Base-by-base conservation (phyloP, 306 rosid genomes). In the Lathyrus aphaca region DNA sequence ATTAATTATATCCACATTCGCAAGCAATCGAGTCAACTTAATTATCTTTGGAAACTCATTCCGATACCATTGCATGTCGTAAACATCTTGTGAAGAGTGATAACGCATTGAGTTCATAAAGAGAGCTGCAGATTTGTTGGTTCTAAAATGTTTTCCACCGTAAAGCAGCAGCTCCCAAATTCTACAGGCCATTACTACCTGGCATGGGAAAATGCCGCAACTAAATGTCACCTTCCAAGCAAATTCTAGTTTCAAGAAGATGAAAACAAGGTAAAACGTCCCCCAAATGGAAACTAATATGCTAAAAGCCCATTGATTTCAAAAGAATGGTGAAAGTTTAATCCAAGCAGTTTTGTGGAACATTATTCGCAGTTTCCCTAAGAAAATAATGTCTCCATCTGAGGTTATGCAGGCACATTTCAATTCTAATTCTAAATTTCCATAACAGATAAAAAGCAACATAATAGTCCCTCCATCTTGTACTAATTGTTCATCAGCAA, bases 1-100 rank as follows among this genome's bases (percentile, higher is more conserved):
- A 42, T 88, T 87, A 35, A 80, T 39, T 23, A 75, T 68, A 64
- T 90, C 94, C 73, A 86, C 90, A 64, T 83, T 67, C 63, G 70
- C 86, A 46, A 93, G 78, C 77, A 49, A 64, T 45, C 50, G 71
- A 61, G 86, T 12, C 78, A 87, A 61, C 45, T 79, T 77, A 17
- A 53, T 45, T 1, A 89, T 38, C 84, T 84, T 83, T 10, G 72
- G 82, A 78, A 83, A 81, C 12, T 72, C 82, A 14, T 76, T 75
- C 55, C 62, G 81, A 43, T 79, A 83, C 95, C 95, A 83, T 11
- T 82, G 86, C n/a, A 18, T 17, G 25, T 86, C 45, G 18, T 74
- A 39, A 50, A 56, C 78, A 65, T 82, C 83, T 45, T 85, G 81
- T 5, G 81, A 77, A 71, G 74, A 60, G 82, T 88, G 96, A 84